Conservation (phyloP, 768 basidiomycete species). For the Mycena belliarum region DNA sequence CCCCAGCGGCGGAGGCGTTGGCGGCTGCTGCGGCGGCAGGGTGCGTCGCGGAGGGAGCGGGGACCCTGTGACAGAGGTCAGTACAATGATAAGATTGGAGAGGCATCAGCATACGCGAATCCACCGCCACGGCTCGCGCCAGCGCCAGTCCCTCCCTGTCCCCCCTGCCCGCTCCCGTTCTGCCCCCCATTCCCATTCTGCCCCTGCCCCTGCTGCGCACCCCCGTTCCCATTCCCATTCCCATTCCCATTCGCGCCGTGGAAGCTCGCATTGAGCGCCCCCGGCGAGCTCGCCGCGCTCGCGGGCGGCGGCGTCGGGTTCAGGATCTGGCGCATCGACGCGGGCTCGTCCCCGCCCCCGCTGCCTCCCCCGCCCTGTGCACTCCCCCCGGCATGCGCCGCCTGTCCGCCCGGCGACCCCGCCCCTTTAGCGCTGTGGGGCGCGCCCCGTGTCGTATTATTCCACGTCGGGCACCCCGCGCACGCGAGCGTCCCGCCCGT, state of each 20-base stretch:
- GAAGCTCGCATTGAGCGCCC: not conserved
- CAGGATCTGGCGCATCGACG: slow-evolving; percentile 17
- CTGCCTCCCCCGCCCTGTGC: not conserved
- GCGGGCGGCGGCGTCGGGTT: slow-evolving; percentile 17
- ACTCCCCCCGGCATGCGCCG: no score
- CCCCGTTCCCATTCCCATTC: not conserved
- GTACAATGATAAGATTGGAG: no score
- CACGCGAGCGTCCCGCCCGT: slow-evolving; percentile 93
- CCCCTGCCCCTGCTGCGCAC: no score
- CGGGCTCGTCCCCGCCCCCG: slow-evolving; percentile 9
- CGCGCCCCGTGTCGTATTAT: slow-evolving; percentile 54
- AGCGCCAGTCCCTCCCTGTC: no score
- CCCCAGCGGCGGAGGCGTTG: not conserved
- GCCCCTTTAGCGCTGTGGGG: no score
- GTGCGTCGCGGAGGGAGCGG: no score
- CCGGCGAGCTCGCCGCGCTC: not conserved
- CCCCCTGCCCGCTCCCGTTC: not conserved
- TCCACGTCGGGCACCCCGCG: slow-evolving; percentile 94
- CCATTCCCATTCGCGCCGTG: not conserved
- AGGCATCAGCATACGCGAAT: no score
- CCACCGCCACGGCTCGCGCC: not conserved
- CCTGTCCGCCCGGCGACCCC: no score
- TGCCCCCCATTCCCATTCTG: not conserved
- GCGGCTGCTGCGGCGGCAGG: not conserved
- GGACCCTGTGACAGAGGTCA: no score